phyloP scores from a whole-genome alignment of 371 early-diverging fungal species.

The Mycotypha africana region DNA sequence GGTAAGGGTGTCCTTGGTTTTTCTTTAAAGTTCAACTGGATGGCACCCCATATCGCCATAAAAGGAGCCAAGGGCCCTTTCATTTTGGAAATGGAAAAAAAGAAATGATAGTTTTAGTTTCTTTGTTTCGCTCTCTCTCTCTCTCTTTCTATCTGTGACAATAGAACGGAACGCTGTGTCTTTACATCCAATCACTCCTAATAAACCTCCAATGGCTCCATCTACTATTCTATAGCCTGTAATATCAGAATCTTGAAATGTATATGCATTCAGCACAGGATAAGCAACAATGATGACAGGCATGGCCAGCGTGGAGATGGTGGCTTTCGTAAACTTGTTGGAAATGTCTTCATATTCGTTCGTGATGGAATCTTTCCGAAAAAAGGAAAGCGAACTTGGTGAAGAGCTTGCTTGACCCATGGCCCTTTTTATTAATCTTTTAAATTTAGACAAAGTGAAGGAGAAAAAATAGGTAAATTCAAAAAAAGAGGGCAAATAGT shows the following conservation, averaged over 20 bases:
- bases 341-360: conserved; percentile 36
- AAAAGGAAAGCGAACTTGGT: conserved; percentile 13
- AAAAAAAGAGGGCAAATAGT: too few relatives aligned
- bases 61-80: conserved; percentile 43
- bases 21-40: conserved; percentile 35
- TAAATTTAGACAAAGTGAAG: not conserved
- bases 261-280: conserved; percentile 39
- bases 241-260: conserved; percentile 33
- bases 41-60: conserved; percentile 36
- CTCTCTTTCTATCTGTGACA: not conserved
- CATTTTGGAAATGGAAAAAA: not conserved
- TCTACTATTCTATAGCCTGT: conserved; percentile 37
- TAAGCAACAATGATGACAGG: conserved; percentile 45
- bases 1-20: conserved; percentile 25
- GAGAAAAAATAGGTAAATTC: conserved; percentile 8
- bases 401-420: conserved; percentile 45
- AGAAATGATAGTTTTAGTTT: too few relatives aligned
- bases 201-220: conserved; percentile 38
- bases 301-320: conserved; percentile 36
- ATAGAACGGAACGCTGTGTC: not conserved
- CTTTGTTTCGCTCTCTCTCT: too few relatives aligned
- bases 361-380: conserved; percentile 11
- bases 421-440: not conserved
- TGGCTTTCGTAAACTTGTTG: conserved; percentile 33
- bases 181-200: conserved; percentile 44